Conservation (phyloP, 805 yeast genomes). For the Ogataea pignaliae region DNA sequence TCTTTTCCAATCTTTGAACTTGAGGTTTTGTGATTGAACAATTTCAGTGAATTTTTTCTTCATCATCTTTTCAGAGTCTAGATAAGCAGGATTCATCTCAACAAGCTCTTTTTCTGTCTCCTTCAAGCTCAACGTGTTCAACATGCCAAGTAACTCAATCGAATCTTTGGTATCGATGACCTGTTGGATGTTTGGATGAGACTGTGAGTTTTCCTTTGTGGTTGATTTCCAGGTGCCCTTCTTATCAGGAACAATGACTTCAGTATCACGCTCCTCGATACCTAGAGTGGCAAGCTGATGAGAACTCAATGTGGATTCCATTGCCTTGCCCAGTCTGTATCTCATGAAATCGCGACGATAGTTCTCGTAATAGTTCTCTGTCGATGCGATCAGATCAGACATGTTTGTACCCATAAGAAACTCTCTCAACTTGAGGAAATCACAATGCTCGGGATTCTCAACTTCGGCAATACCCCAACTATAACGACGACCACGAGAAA, state of each 20-base stretch:
- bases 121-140: slow-evolving; percentile 33
- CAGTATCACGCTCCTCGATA: slow-evolving; percentile 15
- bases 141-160: slow-evolving; percentile 34
- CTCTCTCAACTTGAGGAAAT: slow-evolving; percentile 60
- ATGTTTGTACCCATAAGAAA: slow-evolving; percentile 64
- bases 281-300: slow-evolving; percentile 18
- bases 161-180: slow-evolving; percentile 24
- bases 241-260: slow-evolving; percentile 19
- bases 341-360: slow-evolving; percentile 56
- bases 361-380: slow-evolving; percentile 72
- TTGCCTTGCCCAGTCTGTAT: slow-evolving; percentile 27
- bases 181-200: slow-evolving; percentile 27
- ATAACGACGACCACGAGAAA: slow-evolving; percentile 71
- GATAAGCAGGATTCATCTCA: slow-evolving; percentile 43
- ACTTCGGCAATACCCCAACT: slow-evolving; percentile 86
- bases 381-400: slow-evolving; percentile 72
- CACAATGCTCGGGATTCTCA: slow-evolving; percentile 74
- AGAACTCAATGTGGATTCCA: slow-evolving; percentile 19
- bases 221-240: slow-evolving; percentile 24
- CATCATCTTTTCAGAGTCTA: slow-evolving; percentile 39
- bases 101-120: slow-evolving; percentile 36
- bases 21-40: slow-evolving; percentile 46
- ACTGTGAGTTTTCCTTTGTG: slow-evolving; percentile 10
- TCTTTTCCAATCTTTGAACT: slow-evolving; percentile 59
- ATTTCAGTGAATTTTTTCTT: slow-evolving; percentile 40